These are phyloP conservation scores for Colletotrichum godetiae DNA, from an alignment of 2,329 filamentous ascomycete species.

Conservation along the genomic window DNA sequence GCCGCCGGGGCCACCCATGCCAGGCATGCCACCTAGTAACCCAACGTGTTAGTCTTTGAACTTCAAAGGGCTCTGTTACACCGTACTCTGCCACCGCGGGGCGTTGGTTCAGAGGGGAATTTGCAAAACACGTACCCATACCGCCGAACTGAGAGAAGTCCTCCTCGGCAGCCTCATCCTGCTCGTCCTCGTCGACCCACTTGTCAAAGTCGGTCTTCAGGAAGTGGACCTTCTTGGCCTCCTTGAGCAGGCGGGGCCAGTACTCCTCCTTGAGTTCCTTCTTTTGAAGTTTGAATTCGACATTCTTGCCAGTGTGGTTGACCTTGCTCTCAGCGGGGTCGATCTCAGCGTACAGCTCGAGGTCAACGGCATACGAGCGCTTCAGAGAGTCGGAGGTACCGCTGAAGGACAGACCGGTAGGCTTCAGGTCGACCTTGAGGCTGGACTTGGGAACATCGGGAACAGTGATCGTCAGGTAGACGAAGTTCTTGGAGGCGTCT, in stretches of 20 bases:
- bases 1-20: constrained; percentile 61
- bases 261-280: constrained; percentile 95
- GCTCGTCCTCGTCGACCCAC: constrained; percentile 99
- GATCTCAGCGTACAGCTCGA: constrained; percentile 93
- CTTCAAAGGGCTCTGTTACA: not conserved
- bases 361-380: constrained; percentile 84
- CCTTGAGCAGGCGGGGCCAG: constrained; percentile 96
- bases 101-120: constrained; percentile 3
- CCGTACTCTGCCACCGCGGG: not conserved
- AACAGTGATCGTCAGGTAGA: constrained; percentile 92
- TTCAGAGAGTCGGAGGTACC: constrained; percentile 88
- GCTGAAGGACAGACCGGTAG: constrained; percentile 81
- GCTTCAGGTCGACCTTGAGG: constrained; percentile 85
- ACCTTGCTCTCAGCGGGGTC: constrained; percentile 86
- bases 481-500: constrained; percentile 89
- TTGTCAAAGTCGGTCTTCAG: constrained; percentile 99
- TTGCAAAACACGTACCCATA: constrained; percentile 63
- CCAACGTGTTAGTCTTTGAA: constrained; percentile 22
- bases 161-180: constrained; percentile 88
- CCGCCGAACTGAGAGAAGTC: constrained; percentile 77
- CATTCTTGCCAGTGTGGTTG: constrained; percentile 87
- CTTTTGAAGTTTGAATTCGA: constrained; percentile 94
- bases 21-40: constrained; percentile 63
- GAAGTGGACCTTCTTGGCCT: constrained; percentile 89
- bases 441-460: constrained; percentile 82